These are phyloP conservation scores for Mycena belliarum DNA, from an alignment of 768 basidiomycete genomes.

Conservation along the genomic window DNA sequence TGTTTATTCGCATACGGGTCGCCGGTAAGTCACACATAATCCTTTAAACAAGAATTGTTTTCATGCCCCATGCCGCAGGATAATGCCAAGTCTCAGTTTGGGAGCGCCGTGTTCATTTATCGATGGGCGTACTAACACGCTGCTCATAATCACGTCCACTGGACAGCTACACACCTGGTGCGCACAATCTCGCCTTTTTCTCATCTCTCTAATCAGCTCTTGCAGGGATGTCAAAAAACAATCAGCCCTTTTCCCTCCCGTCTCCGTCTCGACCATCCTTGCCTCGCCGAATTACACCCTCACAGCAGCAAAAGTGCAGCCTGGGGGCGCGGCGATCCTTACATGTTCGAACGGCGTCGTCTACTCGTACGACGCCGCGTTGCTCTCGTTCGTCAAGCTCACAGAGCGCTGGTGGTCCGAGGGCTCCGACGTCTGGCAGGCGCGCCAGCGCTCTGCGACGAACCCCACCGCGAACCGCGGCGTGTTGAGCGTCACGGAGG, in stretches of 20 bases:
- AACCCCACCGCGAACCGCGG: constrained; percentile 45
- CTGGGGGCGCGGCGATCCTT: constrained; percentile 80
- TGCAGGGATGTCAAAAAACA: constrained; percentile 76
- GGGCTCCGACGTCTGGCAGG: constrained; percentile 83
- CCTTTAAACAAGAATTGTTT: not conserved
- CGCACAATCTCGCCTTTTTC: constrained; percentile 18
- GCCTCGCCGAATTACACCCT: constrained; percentile 61
- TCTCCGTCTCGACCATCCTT: constrained; percentile 63
- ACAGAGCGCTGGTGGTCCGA: constrained; percentile 84
- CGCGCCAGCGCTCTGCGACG: constrained; percentile 54
- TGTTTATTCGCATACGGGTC: constrained; percentile 82
- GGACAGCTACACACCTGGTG: constrained; percentile 82
- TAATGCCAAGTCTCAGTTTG: constrained; percentile 76
- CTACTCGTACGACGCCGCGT: constrained; percentile 73
- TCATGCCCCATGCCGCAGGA: constrained; percentile 40
- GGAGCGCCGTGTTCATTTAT: constrained; percentile 72
- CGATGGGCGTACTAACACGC: constrained; percentile 59
- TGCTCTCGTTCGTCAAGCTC: constrained; percentile 73
- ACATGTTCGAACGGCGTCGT: constrained; percentile 75
- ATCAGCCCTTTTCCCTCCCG: constrained; percentile 62
- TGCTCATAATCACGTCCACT: constrained; percentile 72
- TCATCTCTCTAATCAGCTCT: not conserved
- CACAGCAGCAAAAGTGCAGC: constrained; percentile 63
- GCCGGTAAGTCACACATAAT: constrained; percentile 57
- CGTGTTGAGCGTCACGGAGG: constrained; percentile 55